Evolutionary conservation across 495 filamentous ascomycete genomes (phyloP), one percentile per base, ranked within the genome.

Genomic region (Astrothelium subdiscretum): DNA sequence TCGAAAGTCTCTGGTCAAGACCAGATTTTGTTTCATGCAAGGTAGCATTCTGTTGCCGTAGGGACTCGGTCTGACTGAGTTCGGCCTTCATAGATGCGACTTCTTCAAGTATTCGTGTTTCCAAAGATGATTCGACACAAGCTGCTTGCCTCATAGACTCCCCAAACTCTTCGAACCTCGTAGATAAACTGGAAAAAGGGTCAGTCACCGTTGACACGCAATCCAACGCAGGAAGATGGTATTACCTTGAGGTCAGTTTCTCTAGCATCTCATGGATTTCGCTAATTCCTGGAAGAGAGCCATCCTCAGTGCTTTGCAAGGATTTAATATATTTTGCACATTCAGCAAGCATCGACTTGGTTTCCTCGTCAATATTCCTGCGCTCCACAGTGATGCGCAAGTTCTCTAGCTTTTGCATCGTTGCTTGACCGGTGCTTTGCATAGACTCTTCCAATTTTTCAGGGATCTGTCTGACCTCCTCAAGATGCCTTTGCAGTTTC

Each of bases 381-480:
- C 32, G 20, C 32, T 63, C 60, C 0, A 61, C 22, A 11, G 24
- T 32, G 32, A 57, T 57, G n/a, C 60, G 61, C 15, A 73, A 52
- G n/a, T 61, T 60, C 15, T 27, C 57, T 0, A 73, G 62, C 64
- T 71, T 70, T 11, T 71, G 65, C 12, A 71, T 8, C 13, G 69
- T 59, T n/a, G 48, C 57, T 13, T 62, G 42, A 32, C 57, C 48
- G 27, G 62, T 59, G 15, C 61, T 26, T 43, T 69, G 63, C 2
- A 71, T 6, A 22, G 24, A 42, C 11, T 59, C 24, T 31, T 65
- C 51, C 0, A 70, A 31, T 15, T 2, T 31, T 43, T 68, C 60
- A 20, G 64, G 24, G 5, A 57, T 40, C 2, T 52, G 38, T 5
- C 59, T 58, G 31, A 63, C 57, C 20, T 61, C 32, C 32, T 43